phyloP scores from a whole-genome alignment of 305 asterid genomes.

The Plantago rigida region DNA sequence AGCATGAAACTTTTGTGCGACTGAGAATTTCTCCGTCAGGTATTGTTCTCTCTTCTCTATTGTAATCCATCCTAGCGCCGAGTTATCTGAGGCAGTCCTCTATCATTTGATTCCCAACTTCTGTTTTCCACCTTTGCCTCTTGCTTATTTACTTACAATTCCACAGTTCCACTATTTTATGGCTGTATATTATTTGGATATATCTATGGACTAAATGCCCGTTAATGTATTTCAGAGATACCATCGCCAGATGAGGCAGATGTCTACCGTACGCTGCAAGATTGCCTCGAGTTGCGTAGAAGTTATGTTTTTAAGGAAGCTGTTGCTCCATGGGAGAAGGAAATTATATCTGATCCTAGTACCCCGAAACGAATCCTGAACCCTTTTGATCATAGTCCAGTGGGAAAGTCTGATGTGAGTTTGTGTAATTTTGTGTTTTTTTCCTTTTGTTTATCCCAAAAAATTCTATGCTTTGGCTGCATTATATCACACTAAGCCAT shows the following conservation, averaged over 20 bases:
- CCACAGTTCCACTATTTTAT: not conserved
- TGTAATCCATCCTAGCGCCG: slow-evolving; percentile 14
- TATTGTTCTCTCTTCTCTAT: slow-evolving; percentile 31
- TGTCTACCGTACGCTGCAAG: slow-evolving; percentile 70
- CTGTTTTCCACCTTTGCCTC: not conserved
- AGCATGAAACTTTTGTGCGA: slow-evolving; percentile 92
- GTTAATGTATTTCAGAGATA: slow-evolving; percentile 47
- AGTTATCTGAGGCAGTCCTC: slow-evolving; percentile 1
- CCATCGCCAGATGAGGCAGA: slow-evolving; percentile 86
- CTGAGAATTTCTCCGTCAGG: slow-evolving; percentile 75
- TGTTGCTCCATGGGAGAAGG: slow-evolving; percentile 81
- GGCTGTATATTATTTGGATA: not conserved
- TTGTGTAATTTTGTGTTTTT: slow-evolving; percentile 1
- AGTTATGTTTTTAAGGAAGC: slow-evolving; percentile 71
- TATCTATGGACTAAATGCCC: slow-evolving; percentile 21
- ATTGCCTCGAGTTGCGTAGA: slow-evolving; percentile 70
- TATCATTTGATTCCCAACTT: slow-evolving; percentile 11
- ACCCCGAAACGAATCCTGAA: slow-evolving; percentile 79
- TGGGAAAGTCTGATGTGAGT: slow-evolving; percentile 64
- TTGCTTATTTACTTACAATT: not conserved
- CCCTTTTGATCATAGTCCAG: slow-evolving; percentile 64
- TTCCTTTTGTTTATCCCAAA: slow-evolving; percentile 13
- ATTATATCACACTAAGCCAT: not conserved
- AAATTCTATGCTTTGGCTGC: slow-evolving; percentile 12
- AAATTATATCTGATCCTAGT: slow-evolving; percentile 77